These are phyloP conservation scores for Dipteronia dyeriana DNA, from an alignment of 345 rosid genomes.

Conservation along the genomic window DNA sequence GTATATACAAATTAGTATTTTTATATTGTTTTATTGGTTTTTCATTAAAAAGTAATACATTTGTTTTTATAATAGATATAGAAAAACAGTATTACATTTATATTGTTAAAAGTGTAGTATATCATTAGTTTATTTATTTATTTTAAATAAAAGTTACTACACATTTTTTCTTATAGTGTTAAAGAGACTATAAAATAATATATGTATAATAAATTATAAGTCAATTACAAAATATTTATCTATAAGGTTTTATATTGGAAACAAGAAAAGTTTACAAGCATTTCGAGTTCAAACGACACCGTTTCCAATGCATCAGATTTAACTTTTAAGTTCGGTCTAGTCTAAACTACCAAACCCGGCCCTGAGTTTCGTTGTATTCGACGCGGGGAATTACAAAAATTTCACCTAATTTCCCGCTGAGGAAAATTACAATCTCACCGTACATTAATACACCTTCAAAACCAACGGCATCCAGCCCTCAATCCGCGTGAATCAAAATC, in stretches of 20 bases:
- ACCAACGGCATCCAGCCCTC: not conserved
- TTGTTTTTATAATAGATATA: too few species aligned
- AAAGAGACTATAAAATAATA: too few species aligned
- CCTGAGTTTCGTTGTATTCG: not conserved
- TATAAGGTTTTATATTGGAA: not conserved
- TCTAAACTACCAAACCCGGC: not conserved
- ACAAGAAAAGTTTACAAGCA: not conserved
- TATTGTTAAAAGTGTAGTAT: too few species aligned
- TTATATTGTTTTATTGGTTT: too few species aligned
- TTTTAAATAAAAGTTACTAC: too few species aligned
- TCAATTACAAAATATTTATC: too few species aligned
- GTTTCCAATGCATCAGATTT: not conserved
- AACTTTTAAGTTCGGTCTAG: not conserved
- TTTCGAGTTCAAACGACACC: not conserved
- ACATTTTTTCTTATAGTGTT: too few species aligned
- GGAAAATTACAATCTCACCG: not conserved
- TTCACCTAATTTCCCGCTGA: not conserved
- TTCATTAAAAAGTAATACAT: too few species aligned
- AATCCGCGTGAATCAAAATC: slow-evolving; percentile 7
- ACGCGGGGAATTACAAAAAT: slow-evolving; percentile 3
- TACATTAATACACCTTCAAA: not conserved
- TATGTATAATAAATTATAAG: too few species aligned
- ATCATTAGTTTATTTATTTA: too few species aligned
- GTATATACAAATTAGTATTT: too few species aligned
- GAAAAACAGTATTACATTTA: too few species aligned